Percentiles rank a stretch among this genome's conserved stretches.
phyloP scores from a whole-genome alignment of 208 protist species.

The Acanthamoeba quina region DNA sequence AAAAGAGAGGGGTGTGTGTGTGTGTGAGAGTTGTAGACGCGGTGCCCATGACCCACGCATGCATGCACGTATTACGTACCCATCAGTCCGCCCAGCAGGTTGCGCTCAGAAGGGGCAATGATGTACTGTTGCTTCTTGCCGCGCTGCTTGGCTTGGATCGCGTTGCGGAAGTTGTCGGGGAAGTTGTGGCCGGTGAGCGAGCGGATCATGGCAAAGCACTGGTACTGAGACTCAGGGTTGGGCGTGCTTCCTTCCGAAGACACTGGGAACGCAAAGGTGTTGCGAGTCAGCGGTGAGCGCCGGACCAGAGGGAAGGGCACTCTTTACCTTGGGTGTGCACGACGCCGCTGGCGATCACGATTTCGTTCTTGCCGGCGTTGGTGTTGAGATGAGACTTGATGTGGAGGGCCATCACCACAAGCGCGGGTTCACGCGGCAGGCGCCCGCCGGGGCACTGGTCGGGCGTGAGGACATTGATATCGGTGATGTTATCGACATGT shows the following conservation, averaged over 20 bases:
- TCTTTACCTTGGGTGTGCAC: slow-evolving; percentile 85
- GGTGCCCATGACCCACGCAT: slow-evolving; percentile 48
- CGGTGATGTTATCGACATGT: slow-evolving; percentile 21
- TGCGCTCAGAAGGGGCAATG: slow-evolving; percentile 14
- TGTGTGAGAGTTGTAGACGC: slow-evolving; percentile 17
- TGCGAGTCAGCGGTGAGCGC: not conserved
- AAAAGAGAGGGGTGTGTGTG: slow-evolving; percentile 26
- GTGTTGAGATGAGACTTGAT: slow-evolving; percentile 93
- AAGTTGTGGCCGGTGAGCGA: slow-evolving; percentile 17
- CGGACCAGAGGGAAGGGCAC: not conserved
- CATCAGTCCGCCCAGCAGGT: slow-evolving; percentile 49
- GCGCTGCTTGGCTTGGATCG: not conserved
- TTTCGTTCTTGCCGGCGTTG: slow-evolving; percentile 92
- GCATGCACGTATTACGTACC: not conserved
- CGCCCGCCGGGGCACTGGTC: not conserved
- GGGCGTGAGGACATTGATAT: slow-evolving; percentile 18
- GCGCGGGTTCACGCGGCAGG: slow-evolving; percentile 17
- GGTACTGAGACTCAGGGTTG: slow-evolving; percentile 2
- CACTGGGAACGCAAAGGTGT: slow-evolving; percentile 43
- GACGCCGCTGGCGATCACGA: slow-evolving; percentile 92
- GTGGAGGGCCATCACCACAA: slow-evolving; percentile 90
- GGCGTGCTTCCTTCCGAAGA: not conserved
- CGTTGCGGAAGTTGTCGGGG: not conserved
- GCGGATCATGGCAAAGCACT: slow-evolving; percentile 58
- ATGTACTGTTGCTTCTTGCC: not conserved